Evolutionary conservation across 2,329 filamentous ascomycete species (phyloP).

Genomic region (Ramichloridium luteum): DNA sequence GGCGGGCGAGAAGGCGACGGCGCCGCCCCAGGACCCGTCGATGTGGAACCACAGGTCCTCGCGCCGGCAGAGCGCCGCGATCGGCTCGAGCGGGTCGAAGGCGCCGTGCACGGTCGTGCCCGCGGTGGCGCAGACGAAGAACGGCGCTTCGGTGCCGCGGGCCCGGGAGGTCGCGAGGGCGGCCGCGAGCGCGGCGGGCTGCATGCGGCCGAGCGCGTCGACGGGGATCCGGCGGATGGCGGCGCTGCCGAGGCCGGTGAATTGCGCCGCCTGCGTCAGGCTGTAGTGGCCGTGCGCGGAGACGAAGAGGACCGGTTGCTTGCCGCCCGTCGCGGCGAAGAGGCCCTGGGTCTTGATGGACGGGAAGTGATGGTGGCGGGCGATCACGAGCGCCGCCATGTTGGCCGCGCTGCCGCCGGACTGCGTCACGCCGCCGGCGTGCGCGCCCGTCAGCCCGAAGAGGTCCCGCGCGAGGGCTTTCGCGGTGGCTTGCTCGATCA

Average conservation of each 20-base stretch:
- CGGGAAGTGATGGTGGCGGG: slow-evolving; percentile 75
- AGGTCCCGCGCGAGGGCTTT: slow-evolving; percentile 58
- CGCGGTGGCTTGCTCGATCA: slow-evolving; percentile 77
- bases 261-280: slow-evolving; percentile 86
- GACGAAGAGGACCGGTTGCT: slow-evolving; percentile 73
- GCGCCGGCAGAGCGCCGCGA: slow-evolving; percentile 57
- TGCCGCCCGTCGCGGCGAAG: slow-evolving; percentile 49
- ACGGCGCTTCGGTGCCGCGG: slow-evolving; percentile 65
- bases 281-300: slow-evolving; percentile 86
- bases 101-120: slow-evolving; percentile 88
- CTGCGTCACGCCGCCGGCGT: slow-evolving; percentile 58
- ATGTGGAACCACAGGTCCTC: slow-evolving; percentile 83
- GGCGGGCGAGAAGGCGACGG: slow-evolving; percentile 60
- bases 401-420: slow-evolving; percentile 81
- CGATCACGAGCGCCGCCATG: slow-evolving; percentile 70
- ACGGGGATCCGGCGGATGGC: slow-evolving; percentile 65
- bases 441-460: slow-evolving; percentile 61
- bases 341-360: slow-evolving; percentile 60
- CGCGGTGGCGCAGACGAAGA: slow-evolving; percentile 92
- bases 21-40: slow-evolving; percentile 83
- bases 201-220: slow-evolving; percentile 61
- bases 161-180: slow-evolving; percentile 49
- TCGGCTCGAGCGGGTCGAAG: slow-evolving; percentile 65
- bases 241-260: slow-evolving; percentile 67
- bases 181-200: slow-evolving; percentile 49